Percentiles rank a stretch among this genome's conserved stretches.
Conservation (phyloP, 164 flowering plant genomes). For the Protea cynaroides region DNA sequence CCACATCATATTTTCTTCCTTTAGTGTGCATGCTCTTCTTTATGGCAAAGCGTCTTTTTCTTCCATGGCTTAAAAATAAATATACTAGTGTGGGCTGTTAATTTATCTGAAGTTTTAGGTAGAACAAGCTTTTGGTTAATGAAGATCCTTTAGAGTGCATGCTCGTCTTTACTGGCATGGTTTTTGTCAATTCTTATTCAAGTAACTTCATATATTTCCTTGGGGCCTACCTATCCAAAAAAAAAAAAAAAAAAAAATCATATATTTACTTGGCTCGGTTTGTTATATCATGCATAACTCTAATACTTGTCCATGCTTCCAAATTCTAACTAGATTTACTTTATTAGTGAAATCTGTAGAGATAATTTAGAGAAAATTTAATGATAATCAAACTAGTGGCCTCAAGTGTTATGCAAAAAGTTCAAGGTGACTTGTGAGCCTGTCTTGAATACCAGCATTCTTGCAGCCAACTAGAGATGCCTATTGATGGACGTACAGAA, state of each 20-base stretch:
- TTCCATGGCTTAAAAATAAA: background rate
- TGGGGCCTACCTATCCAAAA: too few relatives aligned
- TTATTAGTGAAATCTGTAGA: too few relatives aligned
- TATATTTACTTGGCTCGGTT: background rate
- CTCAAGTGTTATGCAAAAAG: too few relatives aligned
- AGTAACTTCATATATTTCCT: too few relatives aligned
- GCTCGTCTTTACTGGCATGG: constrained; percentile 1
- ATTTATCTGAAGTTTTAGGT: background rate
- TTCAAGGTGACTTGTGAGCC: too few relatives aligned
- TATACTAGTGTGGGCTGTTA: background rate
- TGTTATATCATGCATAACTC: too few relatives aligned
- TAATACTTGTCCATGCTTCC: too few relatives aligned
- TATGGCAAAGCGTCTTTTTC: background rate
- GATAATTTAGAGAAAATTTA: too few relatives aligned
- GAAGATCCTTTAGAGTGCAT: background rate
- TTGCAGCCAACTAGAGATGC: background rate
- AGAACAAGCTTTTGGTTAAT: background rate
- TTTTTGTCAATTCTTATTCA: constrained; percentile 2
- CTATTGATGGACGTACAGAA: background rate
- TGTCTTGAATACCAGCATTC: too few relatives aligned
- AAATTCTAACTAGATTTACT: too few relatives aligned
- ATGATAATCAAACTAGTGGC: too few relatives aligned
- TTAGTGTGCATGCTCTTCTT: background rate
- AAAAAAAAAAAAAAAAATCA: too few relatives aligned
- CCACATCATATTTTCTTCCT: background rate